These are phyloP conservation scores for Cladosporium sp. DNA, from an alignment of 2,329 filamentous ascomycete genomes.

Conservation along the genomic window DNA sequence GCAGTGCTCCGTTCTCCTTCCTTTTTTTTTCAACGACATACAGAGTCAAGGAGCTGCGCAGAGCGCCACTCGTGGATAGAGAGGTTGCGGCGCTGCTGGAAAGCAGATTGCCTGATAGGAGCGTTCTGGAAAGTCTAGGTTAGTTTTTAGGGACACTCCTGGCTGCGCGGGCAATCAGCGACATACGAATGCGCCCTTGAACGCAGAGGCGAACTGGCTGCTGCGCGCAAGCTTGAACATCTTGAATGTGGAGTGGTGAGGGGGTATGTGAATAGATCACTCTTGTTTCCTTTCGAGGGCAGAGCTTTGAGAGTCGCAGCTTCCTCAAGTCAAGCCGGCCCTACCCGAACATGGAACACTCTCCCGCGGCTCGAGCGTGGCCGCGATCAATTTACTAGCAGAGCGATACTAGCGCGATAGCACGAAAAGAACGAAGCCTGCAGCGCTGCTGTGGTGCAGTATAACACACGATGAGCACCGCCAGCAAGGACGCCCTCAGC, in stretches of 20 bases:
- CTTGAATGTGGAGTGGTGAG: constrained; percentile 12
- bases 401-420: background rate
- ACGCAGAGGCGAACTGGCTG: constrained; percentile 73
- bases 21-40: constrained; percentile 32
- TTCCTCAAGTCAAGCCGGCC: background rate
- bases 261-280: constrained; percentile 6
- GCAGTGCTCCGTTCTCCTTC: background rate
- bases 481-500: constrained; percentile 6
- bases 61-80: constrained; percentile 99
- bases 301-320: constrained; percentile 2
- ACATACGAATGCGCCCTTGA: constrained; percentile 69
- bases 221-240: constrained; percentile 90
- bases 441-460: background rate
- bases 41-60: constrained; percentile 75
- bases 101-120: constrained; percentile 47
- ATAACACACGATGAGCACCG: background rate
- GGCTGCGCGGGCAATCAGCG: background rate
- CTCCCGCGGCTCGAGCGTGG: background rate
- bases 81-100: constrained; percentile 71
- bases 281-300: constrained; percentile 5
- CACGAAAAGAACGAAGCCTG: background rate
- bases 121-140: constrained; percentile 46
- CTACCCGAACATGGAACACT: background rate
- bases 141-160: background rate
- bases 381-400: background rate